Conservation (phyloP, 1,284 basidiomycete species). For the Puccinia polysora region DNA sequence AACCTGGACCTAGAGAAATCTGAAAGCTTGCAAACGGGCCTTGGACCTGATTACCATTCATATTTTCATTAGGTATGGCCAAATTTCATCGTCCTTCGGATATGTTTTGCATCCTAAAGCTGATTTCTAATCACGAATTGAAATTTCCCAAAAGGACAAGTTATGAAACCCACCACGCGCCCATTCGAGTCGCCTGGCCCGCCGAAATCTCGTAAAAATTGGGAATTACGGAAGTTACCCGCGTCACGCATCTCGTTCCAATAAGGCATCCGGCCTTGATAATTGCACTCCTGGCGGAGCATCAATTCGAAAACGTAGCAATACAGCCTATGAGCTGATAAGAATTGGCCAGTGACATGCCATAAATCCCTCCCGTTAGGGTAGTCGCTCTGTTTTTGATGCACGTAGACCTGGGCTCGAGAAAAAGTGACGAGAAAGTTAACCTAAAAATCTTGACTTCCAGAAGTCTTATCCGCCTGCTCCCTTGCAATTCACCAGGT, state of each 20-base stretch:
- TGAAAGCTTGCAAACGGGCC: conserved; percentile 19
- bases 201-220: conserved; percentile 30
- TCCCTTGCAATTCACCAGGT: conserved; percentile 16
- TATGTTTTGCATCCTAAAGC: too few relatives aligned
- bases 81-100: background rate
- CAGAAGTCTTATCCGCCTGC: background rate
- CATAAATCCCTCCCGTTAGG: conserved; percentile 31
- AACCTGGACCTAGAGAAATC: conserved; percentile 17
- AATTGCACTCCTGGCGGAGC: conserved; percentile 30
- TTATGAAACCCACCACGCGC: conserved; percentile 9
- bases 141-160: background rate
- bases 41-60: conserved; percentile 7
- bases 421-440: background rate
- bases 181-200: conserved; percentile 30
- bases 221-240: conserved; percentile 33
- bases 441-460: background rate
- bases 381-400: conserved; percentile 42
- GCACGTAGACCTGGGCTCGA: conserved; percentile 35
- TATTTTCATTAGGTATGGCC: background rate
- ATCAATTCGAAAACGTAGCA: conserved; percentile 35
- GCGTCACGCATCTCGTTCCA: conserved; percentile 40
- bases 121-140: background rate
- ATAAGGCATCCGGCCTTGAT: conserved; percentile 32
- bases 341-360: conserved; percentile 39
- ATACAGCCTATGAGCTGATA: conserved; percentile 33